These are phyloP conservation scores for Penicillium soppii DNA, from an alignment of 495 filamentous ascomycete genomes.

Conservation along the genomic window DNA sequence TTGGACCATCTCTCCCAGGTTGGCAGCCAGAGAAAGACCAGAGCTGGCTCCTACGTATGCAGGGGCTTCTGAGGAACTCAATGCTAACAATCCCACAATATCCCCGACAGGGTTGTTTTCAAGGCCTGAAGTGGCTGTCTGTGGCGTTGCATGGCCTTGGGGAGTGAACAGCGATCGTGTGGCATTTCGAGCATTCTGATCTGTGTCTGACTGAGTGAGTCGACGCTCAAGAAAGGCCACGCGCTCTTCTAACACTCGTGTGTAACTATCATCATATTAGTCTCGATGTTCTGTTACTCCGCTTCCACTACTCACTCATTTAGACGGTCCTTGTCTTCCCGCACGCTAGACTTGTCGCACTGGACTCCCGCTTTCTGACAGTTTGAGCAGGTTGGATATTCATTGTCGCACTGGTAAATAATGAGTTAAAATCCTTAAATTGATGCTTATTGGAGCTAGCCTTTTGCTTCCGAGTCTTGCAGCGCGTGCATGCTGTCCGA, in stretches of 20 bases:
- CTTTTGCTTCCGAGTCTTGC: conserved; percentile 53
- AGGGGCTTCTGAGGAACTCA: conserved; percentile 47
- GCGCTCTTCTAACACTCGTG: conserved; percentile 47
- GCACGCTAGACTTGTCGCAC: conserved; percentile 49
- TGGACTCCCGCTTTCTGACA: conserved; percentile 47
- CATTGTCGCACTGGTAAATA: conserved; percentile 38
- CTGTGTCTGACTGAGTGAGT: conserved; percentile 23
- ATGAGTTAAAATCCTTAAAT: not conserved
- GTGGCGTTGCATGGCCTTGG: conserved; percentile 22
- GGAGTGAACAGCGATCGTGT: conserved; percentile 26
- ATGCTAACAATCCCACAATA: conserved; percentile 50
- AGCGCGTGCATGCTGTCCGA: conserved; percentile 52
- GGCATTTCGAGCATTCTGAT: conserved; percentile 14
- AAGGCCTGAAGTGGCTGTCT: conserved; percentile 22
- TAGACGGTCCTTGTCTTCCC: conserved; percentile 41
- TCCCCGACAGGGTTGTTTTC: conserved; percentile 49
- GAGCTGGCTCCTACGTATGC: conserved; percentile 56
- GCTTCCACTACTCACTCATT: conserved; percentile 33
- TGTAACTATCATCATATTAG: conserved; percentile 33
- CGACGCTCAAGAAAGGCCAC: conserved; percentile 47
- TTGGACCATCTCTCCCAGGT: conserved; percentile 55
- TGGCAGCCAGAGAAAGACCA: conserved; percentile 47
- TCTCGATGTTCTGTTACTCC: not conserved
- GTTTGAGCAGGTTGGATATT: conserved; percentile 50
- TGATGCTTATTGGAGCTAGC: conserved; percentile 12